phyloP scores from a whole-genome alignment of 768 basidiomycete species.

The Phlebiopsis gigantea region DNA sequence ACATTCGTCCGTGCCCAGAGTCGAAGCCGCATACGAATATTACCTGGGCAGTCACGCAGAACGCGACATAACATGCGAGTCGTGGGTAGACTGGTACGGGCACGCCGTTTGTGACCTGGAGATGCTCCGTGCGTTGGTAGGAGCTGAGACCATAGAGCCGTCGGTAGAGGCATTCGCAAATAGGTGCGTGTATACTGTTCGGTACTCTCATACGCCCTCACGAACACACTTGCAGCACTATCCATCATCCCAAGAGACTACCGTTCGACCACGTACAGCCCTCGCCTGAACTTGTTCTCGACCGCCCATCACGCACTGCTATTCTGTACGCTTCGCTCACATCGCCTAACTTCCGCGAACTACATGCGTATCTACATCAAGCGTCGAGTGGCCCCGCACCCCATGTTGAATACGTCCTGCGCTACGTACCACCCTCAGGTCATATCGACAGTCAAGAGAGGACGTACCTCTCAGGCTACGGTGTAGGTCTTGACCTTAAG shows the following conservation, averaged over 20 bases:
- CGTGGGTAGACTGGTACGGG: constrained; percentile 87
- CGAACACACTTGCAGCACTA: constrained; percentile 20
- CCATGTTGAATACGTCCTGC: constrained; percentile 67
- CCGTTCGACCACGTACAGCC: constrained; percentile 78
- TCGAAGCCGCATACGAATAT: constrained; percentile 80
- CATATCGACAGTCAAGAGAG: constrained; percentile 20
- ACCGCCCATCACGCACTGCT: constrained; percentile 54
- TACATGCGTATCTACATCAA: constrained; percentile 60
- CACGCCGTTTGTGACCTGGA: constrained; percentile 63
- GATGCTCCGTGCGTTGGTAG: constrained; percentile 47
- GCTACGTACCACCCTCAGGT: constrained; percentile 49
- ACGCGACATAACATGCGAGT: constrained; percentile 33
- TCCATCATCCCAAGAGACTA: constrained; percentile 45
- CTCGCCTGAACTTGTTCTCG: constrained; percentile 36
- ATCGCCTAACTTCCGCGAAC: constrained; percentile 60
- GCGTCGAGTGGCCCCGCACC: constrained; percentile 41
- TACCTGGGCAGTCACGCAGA: constrained; percentile 37
- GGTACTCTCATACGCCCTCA: not conserved
- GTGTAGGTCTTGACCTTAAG: constrained; percentile 89
- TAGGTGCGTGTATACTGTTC: constrained; percentile 11
- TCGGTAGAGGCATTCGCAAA: constrained; percentile 16
- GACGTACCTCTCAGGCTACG: constrained; percentile 77
- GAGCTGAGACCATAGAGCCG: constrained; percentile 44
- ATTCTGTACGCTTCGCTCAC: constrained; percentile 72
- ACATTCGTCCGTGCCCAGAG: constrained; percentile 72